Evolutionary conservation across 2,329 filamentous ascomycete genomes (phyloP).

Genomic region (Fusarium annulatum): DNA sequence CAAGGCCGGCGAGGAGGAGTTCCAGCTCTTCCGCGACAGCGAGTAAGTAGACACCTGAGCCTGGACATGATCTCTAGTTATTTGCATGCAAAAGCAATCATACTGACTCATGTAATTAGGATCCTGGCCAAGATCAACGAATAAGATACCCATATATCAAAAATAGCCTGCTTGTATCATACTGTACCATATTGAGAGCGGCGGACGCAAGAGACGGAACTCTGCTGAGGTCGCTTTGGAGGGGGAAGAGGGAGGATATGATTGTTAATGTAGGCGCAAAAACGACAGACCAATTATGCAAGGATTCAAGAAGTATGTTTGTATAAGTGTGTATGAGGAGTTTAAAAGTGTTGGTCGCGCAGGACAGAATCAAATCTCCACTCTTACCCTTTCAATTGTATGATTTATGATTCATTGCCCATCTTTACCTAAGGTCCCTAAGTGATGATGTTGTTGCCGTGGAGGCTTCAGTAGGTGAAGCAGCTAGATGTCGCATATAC

Average conservation of each 20-base stretch:
- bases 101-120: constrained; percentile 59
- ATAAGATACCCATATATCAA: constrained; percentile 58
- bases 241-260: constrained; percentile 27
- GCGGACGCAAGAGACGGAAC: constrained; percentile 29
- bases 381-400: constrained; percentile 42
- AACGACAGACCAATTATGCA: constrained; percentile 30
- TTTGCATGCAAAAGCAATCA: no score
- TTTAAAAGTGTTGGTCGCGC: constrained; percentile 38
- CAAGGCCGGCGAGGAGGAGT: constrained; percentile 98
- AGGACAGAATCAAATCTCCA: constrained; percentile 47
- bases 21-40: constrained; percentile 93
- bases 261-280: constrained; percentile 41
- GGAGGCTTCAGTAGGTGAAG: not conserved
- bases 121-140: constrained; percentile 99
- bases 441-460: not conserved
- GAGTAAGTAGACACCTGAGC: constrained; percentile 73
- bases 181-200: constrained; percentile 49
- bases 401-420: not conserved
- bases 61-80: no score
- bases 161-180: constrained; percentile 49
- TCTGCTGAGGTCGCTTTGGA: constrained; percentile 13
- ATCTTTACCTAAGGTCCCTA: no score
- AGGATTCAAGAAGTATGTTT: constrained; percentile 13
- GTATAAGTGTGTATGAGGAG: constrained; percentile 16
- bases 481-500: not conserved